Percentiles rank a stretch among this genome's conserved stretches.
These are phyloP conservation scores for Holtermanniella nyarrowii DNA, from an alignment of 768 basidiomycete species.

Conservation along the genomic window DNA sequence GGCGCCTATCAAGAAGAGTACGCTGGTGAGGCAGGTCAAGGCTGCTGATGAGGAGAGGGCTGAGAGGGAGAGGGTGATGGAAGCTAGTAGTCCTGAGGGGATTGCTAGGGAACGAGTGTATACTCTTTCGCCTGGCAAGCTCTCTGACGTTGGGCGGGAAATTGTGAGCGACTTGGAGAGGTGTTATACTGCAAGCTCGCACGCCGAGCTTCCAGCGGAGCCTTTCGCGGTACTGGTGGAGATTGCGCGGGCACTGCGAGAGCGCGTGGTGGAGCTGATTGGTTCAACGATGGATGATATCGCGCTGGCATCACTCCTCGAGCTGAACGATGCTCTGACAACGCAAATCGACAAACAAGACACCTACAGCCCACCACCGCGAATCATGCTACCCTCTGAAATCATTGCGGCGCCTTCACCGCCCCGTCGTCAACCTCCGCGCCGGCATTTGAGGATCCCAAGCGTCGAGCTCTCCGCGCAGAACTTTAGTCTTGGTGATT, in stretches of 20 bases:
- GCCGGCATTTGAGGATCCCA: slow-evolving; percentile 49
- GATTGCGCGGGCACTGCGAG: slow-evolving; percentile 44
- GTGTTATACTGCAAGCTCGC: slow-evolving; percentile 28
- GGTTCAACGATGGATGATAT: slow-evolving; percentile 34
- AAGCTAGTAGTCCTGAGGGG: slow-evolving; percentile 29
- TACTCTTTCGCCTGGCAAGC: slow-evolving; percentile 32
- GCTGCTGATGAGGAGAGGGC: slow-evolving; percentile 36
- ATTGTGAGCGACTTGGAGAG: slow-evolving; percentile 16
- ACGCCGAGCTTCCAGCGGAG: slow-evolving; percentile 24
- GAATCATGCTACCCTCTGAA: slow-evolving; percentile 28
- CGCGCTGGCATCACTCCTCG: slow-evolving; percentile 55
- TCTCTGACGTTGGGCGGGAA: slow-evolving; percentile 27
- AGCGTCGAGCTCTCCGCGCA: slow-evolving; percentile 61
- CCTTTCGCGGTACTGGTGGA: slow-evolving; percentile 30
- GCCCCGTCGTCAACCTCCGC: background rate
- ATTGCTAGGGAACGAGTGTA: slow-evolving; percentile 37
- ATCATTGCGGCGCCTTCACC: slow-evolving; percentile 12
- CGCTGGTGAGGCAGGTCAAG: slow-evolving; percentile 40
- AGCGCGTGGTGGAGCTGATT: slow-evolving; percentile 48
- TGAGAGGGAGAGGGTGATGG: slow-evolving; percentile 28
- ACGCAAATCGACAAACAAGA: slow-evolving; percentile 48
- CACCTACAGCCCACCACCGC: slow-evolving; percentile 20
- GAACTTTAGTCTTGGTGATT: slow-evolving; percentile 47
- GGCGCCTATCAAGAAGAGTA: slow-evolving; percentile 41
- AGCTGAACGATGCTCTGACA: slow-evolving; percentile 62